Evolutionary conservation across 805 yeast genomes (phyloP), one percentile per base, ranked within the genome.

Genomic region (Metschnikowia bowlesiae): DNA sequence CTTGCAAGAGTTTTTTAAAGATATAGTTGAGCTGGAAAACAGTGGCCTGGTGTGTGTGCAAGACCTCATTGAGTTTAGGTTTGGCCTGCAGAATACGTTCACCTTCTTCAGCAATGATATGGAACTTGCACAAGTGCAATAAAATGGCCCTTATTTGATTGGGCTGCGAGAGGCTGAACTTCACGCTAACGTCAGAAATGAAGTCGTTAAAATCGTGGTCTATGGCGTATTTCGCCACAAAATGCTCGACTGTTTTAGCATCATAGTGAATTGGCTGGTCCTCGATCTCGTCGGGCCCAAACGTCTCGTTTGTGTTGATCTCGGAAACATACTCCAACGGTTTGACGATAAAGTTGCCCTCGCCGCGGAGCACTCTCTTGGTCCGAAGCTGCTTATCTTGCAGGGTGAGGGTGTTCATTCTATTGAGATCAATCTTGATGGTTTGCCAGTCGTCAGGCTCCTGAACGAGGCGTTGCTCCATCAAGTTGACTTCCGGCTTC

Each of bases 11-110:
- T 51, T 81, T 79, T 53, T 83, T 83, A 65, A 89, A 87, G 18
- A 89, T 67, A 72, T 86, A 82, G 8, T 94, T 89, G 49, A 92
- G 65, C 61, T 89, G 96, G 57, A 80, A 85, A 1, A 89, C 67
- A 47, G 77, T 82, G 46, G 83, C 92, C 60, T 74, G 79, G 53
- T 78, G 78, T 50, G 69, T 69, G 50, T 61, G 62, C 63, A 81
- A 66, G 3, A 79, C 63, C 50, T 71, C 76, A 37, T 64, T 66
- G 41, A 80, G 62, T 51, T 72, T 74, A 4, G 75, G 74, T 36
- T 73, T 74, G 22, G 54, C 47, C 53, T 68, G 74, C 64, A 63
- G 66, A 26, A 72, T 70, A 41, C 64, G 65, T 22, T 62, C 65
- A 13, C 65, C 57, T 43, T 71, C 74, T 42, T 69, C 74, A 9